These are phyloP conservation scores for Priceomyces castillae DNA, from an alignment of 805 yeast species.

Conservation along the genomic window DNA sequence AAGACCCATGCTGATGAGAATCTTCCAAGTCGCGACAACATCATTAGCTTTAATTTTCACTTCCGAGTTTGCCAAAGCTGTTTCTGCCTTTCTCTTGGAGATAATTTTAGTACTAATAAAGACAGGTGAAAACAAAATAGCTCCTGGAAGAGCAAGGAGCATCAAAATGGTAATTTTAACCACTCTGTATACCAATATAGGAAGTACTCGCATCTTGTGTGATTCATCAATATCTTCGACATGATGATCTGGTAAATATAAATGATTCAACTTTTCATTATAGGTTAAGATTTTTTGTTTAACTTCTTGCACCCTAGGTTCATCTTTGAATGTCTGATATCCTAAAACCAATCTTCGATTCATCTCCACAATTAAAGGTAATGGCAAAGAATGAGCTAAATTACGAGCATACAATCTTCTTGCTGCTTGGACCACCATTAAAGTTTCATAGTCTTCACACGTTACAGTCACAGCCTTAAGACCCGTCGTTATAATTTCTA, in stretches of 20 bases:
- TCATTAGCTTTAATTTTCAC: constrained; percentile 92
- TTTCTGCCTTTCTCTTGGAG: constrained; percentile 67
- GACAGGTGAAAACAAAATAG: constrained; percentile 81
- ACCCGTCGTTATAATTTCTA: constrained; percentile 70
- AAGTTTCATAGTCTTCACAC: constrained; percentile 84
- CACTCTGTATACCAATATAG: constrained; percentile 56
- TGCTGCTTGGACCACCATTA: constrained; percentile 88
- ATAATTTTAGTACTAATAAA: constrained; percentile 74
- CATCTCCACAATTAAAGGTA: constrained; percentile 85
- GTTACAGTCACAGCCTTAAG: constrained; percentile 83
- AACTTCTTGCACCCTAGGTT: constrained; percentile 61
- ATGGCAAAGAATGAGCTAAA: constrained; percentile 65
- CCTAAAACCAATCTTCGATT: constrained; percentile 85
- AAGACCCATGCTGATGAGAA: constrained; percentile 79
- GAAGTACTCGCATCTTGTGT: constrained; percentile 47
- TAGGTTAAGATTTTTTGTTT: constrained; percentile 65
- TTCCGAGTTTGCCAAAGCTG: constrained; percentile 80
- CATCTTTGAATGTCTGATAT: constrained; percentile 68
- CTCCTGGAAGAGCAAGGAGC: constrained; percentile 81
- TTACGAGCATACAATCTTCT: constrained; percentile 83
- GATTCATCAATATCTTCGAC: constrained; percentile 55
- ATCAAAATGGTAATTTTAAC: constrained; percentile 55
- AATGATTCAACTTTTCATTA: constrained; percentile 53
- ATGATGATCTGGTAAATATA: constrained; percentile 55
- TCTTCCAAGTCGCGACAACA: constrained; percentile 97